phyloP scores from a whole-genome alignment of 257 asterid genomes.

The Solanum okadae region DNA sequence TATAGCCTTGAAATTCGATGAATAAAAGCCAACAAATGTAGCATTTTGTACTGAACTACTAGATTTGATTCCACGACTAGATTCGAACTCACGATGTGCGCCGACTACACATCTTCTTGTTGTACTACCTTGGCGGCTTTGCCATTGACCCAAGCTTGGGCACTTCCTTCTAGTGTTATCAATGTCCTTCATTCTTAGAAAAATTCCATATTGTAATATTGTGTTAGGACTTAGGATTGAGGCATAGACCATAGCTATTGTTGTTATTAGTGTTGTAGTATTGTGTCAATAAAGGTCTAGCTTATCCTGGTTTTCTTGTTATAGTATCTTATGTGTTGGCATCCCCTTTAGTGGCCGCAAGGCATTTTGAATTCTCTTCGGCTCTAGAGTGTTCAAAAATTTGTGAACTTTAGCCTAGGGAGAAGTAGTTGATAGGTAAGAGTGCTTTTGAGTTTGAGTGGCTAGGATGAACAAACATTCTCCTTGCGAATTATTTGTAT shows the following conservation, averaged over 20 bases:
- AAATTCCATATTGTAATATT: background rate
- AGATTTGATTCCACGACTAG: background rate
- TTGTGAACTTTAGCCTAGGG: background rate
- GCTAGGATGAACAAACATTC: background rate
- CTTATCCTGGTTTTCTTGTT: background rate
- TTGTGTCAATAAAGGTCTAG: background rate
- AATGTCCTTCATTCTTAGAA: background rate
- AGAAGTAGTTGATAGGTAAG: background rate
- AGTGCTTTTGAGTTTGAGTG: background rate
- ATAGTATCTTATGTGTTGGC: background rate
- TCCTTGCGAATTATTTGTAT: background rate
- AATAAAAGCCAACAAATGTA: too few species aligned
- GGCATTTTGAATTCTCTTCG: background rate
- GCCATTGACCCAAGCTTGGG: background rate
- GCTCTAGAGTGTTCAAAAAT: background rate
- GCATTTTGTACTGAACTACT: background rate
- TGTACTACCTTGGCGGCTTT: background rate
- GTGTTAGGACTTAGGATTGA: background rate
- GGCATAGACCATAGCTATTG: background rate
- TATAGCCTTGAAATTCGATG: background rate
- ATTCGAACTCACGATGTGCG: background rate
- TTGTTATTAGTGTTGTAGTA: background rate
- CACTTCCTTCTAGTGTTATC: background rate
- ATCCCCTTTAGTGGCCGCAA: background rate
- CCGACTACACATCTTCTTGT: background rate